Percentiles rank a stretch among this genome's conserved stretches.
These are phyloP conservation scores for Colletotrichum falcatum DNA, from an alignment of 2,329 filamentous ascomycete genomes.

Conservation along the genomic window DNA sequence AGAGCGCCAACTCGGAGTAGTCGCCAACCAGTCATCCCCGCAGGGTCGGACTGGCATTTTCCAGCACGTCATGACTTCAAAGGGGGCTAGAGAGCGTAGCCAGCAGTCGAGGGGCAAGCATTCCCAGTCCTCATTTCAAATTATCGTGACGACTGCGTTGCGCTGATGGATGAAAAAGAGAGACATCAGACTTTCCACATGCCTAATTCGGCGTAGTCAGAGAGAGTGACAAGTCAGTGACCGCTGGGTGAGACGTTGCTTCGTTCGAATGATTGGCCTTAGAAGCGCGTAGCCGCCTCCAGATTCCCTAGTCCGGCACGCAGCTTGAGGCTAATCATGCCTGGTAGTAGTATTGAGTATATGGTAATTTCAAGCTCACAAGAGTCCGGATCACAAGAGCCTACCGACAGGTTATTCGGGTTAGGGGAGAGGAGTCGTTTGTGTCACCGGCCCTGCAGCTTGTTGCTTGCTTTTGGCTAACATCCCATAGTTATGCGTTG, in stretches of 20 bases:
- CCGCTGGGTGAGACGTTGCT: background rate
- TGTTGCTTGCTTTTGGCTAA: constrained; percentile 19
- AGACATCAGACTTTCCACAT: constrained; percentile 17
- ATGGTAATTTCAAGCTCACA: background rate
- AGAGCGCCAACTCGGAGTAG: background rate
- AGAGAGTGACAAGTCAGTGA: too few relatives aligned
- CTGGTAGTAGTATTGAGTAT: background rate
- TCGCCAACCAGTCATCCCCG: background rate
- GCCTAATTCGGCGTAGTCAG: background rate
- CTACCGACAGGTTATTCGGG: too few relatives aligned
- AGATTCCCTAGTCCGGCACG: background rate
- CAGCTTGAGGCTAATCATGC: background rate
- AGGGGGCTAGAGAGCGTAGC: background rate
- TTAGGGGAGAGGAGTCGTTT: background rate
- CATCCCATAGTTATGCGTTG: constrained; percentile 3
- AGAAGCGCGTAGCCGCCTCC: constrained; percentile 35
- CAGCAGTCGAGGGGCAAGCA: background rate
- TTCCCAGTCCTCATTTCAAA: constrained; percentile 17
- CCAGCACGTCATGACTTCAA: constrained; percentile 34
- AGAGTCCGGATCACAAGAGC: background rate
- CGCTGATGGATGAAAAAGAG: background rate
- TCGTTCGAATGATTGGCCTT: constrained; percentile 18
- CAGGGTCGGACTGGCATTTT: constrained; percentile 2
- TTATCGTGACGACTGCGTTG: constrained; percentile 4
- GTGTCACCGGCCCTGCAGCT: constrained; percentile 2